A percentile compares a stretch with the other conserved stretches of the same genome.
phyloP scores from a whole-genome alignment of 108 stramenopile species.

The Skeletonema grethae region DNA sequence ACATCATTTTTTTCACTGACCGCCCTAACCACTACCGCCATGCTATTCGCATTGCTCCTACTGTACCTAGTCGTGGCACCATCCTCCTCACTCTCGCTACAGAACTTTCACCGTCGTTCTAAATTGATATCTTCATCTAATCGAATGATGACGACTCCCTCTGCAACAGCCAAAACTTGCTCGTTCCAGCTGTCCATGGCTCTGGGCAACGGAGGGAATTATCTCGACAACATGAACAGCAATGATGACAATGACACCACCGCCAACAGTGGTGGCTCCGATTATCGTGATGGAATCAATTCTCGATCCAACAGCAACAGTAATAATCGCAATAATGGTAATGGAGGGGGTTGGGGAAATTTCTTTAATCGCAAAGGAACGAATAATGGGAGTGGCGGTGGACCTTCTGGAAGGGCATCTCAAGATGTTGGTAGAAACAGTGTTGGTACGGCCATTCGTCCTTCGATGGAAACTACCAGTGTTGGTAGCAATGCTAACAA shows the following conservation, averaged over 20 bases:
- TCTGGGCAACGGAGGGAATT: conserved; percentile 10
- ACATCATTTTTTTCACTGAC: background rate
- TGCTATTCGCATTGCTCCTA: conserved; percentile 1
- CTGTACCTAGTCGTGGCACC: background rate
- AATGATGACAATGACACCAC: background rate
- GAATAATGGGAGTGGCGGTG: background rate
- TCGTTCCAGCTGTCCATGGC: conserved; percentile 5
- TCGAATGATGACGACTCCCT: background rate
- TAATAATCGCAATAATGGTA: background rate
- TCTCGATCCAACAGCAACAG: background rate
- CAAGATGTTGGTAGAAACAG: background rate
- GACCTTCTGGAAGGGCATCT: background rate
- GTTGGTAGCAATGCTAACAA: background rate
- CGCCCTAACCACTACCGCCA: background rate
- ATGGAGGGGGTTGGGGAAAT: conserved; percentile 4
- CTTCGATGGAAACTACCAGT: conserved; percentile 5
- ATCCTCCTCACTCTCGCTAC: background rate
- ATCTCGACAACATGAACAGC: conserved; percentile 19
- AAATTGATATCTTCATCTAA: background rate
- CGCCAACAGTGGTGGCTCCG: background rate
- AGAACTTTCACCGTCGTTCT: background rate
- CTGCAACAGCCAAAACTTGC: no score
- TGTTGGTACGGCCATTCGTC: conserved; percentile 24
- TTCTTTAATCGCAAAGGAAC: background rate
- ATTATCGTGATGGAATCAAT: background rate